These are phyloP conservation scores for Pseudonectria foliicola DNA, from an alignment of 2,329 filamentous ascomycete species.

Conservation along the genomic window DNA sequence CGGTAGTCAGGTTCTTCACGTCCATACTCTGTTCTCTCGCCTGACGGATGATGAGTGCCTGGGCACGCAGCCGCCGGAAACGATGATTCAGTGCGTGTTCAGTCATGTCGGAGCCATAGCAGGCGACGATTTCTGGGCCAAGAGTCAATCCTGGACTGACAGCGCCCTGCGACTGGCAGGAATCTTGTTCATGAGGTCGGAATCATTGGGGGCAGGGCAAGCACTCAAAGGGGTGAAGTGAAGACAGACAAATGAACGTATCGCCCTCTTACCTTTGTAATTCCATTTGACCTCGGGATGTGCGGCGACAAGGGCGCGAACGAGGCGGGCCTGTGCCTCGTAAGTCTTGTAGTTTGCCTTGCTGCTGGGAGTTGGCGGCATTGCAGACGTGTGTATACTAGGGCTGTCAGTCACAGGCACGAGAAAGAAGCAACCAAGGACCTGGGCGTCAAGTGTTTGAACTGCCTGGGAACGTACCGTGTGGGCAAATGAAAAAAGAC, in stretches of 20 bases:
- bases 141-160: slow-evolving; percentile 24
- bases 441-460: no score
- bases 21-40: slow-evolving; percentile 31
- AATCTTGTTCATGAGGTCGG: not conserved
- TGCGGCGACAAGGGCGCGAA: slow-evolving; percentile 54
- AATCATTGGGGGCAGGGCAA: slow-evolving; percentile 1
- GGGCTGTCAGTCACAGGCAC: no score
- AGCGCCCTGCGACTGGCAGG: not conserved
- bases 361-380: slow-evolving; percentile 36
- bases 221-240: not conserved
- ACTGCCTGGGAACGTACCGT: no score
- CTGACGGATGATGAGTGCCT: slow-evolving; percentile 31
- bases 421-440: no score
- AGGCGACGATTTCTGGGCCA: slow-evolving; percentile 38
- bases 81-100: slow-evolving; percentile 43
- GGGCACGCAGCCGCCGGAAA: slow-evolving; percentile 40
- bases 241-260: slow-evolving; percentile 5
- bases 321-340: slow-evolving; percentile 52
- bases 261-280: slow-evolving; percentile 47
- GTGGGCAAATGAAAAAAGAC: no score
- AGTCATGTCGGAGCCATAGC: slow-evolving; percentile 44
- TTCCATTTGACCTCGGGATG: slow-evolving; percentile 49
- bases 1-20: slow-evolving; percentile 34
- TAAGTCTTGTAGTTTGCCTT: slow-evolving; percentile 53
- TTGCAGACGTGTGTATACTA: not conserved